Evolutionary conservation across 176 grass and related monocot genomes (phyloP).

Genomic region (Oryza meridionalis): DNA sequence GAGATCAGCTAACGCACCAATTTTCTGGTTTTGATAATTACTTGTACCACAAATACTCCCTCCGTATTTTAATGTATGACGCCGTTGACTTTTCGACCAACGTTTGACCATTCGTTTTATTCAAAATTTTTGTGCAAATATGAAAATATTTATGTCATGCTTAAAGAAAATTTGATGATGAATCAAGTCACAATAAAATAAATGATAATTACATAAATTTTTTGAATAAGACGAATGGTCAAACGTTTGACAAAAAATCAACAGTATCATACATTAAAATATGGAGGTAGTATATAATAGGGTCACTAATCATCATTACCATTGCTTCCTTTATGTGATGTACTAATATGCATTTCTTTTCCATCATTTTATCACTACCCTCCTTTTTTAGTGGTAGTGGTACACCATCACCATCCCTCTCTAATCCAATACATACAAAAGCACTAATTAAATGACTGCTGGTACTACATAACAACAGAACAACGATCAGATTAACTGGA

Average conservation of each 20-base stretch:
- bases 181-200: no score
- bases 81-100: no score
- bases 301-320: not conserved
- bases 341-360: not conserved
- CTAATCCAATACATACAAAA: not conserved
- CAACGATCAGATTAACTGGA: conserved; percentile 12
- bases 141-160: no score
- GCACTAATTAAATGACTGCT: not conserved
- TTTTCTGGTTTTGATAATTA: not conserved
- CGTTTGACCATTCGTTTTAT: no score
- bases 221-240: no score
- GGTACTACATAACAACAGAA: not conserved
- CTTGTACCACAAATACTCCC: not conserved
- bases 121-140: no score
- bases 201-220: no score
- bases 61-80: no score
- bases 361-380: not conserved
- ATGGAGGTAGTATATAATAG: not conserved
- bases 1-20: not conserved
- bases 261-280: no score
- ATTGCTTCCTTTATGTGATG: not conserved
- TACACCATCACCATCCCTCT: not conserved
- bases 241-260: no score
- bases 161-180: no score
- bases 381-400: not conserved